phyloP scores from a whole-genome alignment of 1,284 basidiomycete genomes.

The Apiotrichum gracile region DNA sequence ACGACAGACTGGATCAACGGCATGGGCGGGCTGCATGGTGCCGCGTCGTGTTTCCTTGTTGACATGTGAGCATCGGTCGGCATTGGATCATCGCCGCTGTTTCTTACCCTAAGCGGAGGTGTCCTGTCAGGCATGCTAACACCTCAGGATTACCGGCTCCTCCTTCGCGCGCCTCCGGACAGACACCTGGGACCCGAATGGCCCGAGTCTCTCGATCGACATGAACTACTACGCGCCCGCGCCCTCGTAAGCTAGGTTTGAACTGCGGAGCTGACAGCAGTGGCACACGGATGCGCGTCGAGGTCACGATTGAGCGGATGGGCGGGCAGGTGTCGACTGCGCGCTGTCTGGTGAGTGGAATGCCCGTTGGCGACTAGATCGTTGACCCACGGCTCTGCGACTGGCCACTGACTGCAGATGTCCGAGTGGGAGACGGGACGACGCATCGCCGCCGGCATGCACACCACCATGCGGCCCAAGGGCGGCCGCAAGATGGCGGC shows the following conservation, averaged over 20 bases:
- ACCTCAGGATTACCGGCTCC: background rate
- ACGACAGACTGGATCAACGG: constrained; percentile 29
- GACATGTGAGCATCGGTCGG: constrained; percentile 24
- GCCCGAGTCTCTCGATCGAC: constrained; percentile 27
- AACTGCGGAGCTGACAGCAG: constrained; percentile 1
- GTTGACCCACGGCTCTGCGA: too few species aligned
- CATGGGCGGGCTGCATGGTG: constrained; percentile 29
- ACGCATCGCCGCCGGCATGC: constrained; percentile 6
- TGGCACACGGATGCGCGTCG: constrained; percentile 5
- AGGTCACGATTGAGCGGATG: constrained; percentile 3
- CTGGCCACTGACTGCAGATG: constrained; percentile 2
- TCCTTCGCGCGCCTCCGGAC: constrained; percentile 6
- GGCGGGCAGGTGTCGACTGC: background rate
- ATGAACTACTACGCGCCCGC: constrained; percentile 25
- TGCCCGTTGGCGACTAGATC: too few species aligned
- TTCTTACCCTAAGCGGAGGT: background rate
- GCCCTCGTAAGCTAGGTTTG: background rate
- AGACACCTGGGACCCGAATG: constrained; percentile 26
- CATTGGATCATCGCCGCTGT: background rate
- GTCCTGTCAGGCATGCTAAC: background rate
- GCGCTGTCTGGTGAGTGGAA: constrained; percentile 7
- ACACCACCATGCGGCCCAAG: constrained; percentile 1
- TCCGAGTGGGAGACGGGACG: constrained; percentile 1
- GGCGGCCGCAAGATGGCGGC: background rate
- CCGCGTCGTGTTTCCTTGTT: constrained; percentile 27